Conservation (phyloP, 169 alveolate genomes). For the Plasmodium reichenowi region DNA sequence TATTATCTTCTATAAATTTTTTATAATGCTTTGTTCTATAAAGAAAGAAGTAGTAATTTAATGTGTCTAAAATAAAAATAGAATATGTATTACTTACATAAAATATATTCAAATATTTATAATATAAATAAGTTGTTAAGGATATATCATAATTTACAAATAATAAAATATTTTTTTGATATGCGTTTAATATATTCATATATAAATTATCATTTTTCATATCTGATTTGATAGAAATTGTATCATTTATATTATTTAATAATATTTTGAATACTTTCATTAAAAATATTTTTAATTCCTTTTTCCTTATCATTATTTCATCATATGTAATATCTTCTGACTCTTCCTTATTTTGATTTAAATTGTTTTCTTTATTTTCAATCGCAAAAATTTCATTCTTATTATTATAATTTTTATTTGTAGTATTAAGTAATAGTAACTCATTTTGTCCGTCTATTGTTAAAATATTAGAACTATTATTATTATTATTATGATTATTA, state of each 20-base stretch:
- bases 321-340: no score
- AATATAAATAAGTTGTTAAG: slow-evolving; percentile 26
- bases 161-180: slow-evolving; percentile 22
- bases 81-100: slow-evolving; percentile 9
- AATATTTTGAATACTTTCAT: slow-evolving; percentile 3
- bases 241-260: slow-evolving; percentile 16
- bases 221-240: background rate
- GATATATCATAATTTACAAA: slow-evolving; percentile 13
- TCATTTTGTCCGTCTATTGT: no score
- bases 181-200: background rate
- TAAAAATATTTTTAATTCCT: background rate
- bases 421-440: no score
- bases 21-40: slow-evolving; percentile 12
- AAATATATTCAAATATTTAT: slow-evolving; percentile 42
- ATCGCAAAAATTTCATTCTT: background rate
- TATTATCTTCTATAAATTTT: slow-evolving; percentile 28
- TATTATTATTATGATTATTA: background rate
- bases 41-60: slow-evolving; percentile 23
- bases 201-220: background rate
- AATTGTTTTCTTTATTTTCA: background rate
- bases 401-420: background rate
- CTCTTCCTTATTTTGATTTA: no score
- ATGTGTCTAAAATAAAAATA: slow-evolving; percentile 8
- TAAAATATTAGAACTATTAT: background rate
- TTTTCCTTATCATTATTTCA: background rate